Conservation (phyloP, 2,329 filamentous ascomycete genomes). For the Aspergillus vadensis region DNA sequence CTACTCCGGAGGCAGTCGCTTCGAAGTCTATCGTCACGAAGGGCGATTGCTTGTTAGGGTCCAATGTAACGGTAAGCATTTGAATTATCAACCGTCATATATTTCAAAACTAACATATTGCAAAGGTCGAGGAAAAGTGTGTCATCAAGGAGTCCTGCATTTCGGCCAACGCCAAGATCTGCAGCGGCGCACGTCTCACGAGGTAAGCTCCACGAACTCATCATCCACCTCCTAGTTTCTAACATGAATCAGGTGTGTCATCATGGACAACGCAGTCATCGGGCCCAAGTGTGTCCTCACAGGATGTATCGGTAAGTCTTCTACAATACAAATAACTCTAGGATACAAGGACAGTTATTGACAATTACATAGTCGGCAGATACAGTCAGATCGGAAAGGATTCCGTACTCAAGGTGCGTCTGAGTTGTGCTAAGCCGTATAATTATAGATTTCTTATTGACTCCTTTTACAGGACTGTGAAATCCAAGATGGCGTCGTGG, state of each 20-base stretch:
- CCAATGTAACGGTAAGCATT: slow-evolving; percentile 79
- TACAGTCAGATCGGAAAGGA: slow-evolving; percentile 81
- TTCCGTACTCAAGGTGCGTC: slow-evolving; percentile 59
- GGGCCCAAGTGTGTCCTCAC: slow-evolving; percentile 78
- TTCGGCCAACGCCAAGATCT: slow-evolving; percentile 83
- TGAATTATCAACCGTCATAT: neutral
- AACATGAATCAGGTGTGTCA: slow-evolving; percentile 63
- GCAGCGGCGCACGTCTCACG: slow-evolving; percentile 76
- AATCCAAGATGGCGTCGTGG: slow-evolving; percentile 79
- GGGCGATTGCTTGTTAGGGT: slow-evolving; percentile 78
- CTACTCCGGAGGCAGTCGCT: slow-evolving; percentile 80
- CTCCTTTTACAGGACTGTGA: slow-evolving; percentile 68
- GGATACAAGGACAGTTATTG: neutral
- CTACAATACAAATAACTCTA: neutral
- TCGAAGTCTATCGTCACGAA: slow-evolving; percentile 78
- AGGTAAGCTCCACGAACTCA: neutral
- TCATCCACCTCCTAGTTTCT: neutral
- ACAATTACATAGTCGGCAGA: slow-evolving; percentile 60
- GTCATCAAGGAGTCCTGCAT: slow-evolving; percentile 90
- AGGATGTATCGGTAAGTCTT: slow-evolving; percentile 64
- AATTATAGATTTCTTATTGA: neutral
- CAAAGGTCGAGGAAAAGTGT: slow-evolving; percentile 61
- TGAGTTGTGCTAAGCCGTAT: neutral
- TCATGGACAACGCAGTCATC: slow-evolving; percentile 90
- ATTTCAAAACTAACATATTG: neutral